These are phyloP conservation scores for Clonostachys rhizophaga DNA, from an alignment of 2,329 filamentous ascomycete species.

Conservation along the genomic window DNA sequence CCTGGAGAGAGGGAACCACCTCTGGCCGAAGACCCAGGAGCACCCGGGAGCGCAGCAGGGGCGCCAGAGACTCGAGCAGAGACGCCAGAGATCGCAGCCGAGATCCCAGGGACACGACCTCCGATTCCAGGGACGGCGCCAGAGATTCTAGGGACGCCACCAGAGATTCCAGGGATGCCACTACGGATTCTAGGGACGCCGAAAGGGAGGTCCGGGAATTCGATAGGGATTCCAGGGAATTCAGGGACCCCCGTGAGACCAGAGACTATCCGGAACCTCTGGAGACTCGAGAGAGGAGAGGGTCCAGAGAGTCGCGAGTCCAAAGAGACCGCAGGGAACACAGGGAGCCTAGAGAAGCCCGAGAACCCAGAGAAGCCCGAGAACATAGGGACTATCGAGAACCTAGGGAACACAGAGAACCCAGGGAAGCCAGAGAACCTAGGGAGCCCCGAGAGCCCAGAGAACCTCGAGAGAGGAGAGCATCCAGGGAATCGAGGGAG, in stretches of 20 bases:
- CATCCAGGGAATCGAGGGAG: not conserved
- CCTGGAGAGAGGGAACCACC: too few species aligned
- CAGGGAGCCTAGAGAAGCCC: not conserved
- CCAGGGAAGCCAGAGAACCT: not conserved
- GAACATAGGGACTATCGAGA: not conserved
- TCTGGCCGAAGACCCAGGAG: too few species aligned
- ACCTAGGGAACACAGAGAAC: not conserved
- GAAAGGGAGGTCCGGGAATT: not conserved
- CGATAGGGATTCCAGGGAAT: not conserved
- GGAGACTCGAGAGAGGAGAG: not conserved
- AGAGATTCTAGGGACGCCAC: not conserved
- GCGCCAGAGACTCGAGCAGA: too few species aligned
- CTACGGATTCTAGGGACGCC: not conserved
- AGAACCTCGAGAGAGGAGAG: not conserved
- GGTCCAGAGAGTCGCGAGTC: not conserved
- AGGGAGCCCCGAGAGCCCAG: not conserved
- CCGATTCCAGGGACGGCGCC: not conserved
- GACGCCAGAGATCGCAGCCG: too few species aligned
- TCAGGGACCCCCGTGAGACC: not conserved
- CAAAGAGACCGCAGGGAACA: not conserved
- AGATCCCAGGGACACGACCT: too few species aligned
- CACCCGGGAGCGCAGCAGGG: too few species aligned
- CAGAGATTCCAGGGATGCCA: not conserved
- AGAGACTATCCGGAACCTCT: not conserved
- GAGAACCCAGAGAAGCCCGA: not conserved